Percentiles rank a stretch among this genome's conserved stretches.
phyloP scores from a whole-genome alignment of 106 monocot species.

The Dioscorea dumetorum region DNA sequence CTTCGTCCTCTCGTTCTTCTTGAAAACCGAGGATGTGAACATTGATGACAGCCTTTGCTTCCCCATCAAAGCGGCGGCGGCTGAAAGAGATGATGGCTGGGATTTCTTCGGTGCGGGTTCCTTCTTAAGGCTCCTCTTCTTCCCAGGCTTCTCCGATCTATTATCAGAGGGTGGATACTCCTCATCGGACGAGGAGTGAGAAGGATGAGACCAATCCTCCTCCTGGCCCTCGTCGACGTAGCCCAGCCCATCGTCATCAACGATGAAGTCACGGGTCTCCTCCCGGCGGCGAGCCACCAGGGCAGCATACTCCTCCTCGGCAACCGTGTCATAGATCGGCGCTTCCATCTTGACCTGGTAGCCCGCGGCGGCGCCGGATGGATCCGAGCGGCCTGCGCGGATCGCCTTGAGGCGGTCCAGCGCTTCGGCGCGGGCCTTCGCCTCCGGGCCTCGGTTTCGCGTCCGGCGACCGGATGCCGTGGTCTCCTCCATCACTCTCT shows the following conservation, averaged over 20 bases:
- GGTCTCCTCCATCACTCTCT: background rate
- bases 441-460: constrained; percentile 27
- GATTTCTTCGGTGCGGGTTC: constrained; percentile 20
- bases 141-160: constrained; percentile 14
- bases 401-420: constrained; percentile 67
- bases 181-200: constrained; percentile 42
- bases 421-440: constrained; percentile 42
- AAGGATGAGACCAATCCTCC: constrained; percentile 80
- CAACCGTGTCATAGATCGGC: constrained; percentile 90
- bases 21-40: constrained; percentile 66
- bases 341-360: constrained; percentile 62
- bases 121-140: constrained; percentile 32
- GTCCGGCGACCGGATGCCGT: constrained; percentile 41
- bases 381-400: constrained; percentile 28
- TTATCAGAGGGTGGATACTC: constrained; percentile 15
- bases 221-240: constrained; percentile 86
- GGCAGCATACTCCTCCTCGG: constrained; percentile 67
- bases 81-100: constrained; percentile 36
- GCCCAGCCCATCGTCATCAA: constrained; percentile 89
- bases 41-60: constrained; percentile 75
- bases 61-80: constrained; percentile 56
- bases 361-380: constrained; percentile 17
- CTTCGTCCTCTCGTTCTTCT: constrained; percentile 52
- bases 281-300: constrained; percentile 76
- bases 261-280: constrained; percentile 61